A percentile compares a stretch with the other conserved stretches of the same genome.
phyloP scores from a whole-genome alignment of 75 land plant species.

The Cryptomeria japonica region DNA sequence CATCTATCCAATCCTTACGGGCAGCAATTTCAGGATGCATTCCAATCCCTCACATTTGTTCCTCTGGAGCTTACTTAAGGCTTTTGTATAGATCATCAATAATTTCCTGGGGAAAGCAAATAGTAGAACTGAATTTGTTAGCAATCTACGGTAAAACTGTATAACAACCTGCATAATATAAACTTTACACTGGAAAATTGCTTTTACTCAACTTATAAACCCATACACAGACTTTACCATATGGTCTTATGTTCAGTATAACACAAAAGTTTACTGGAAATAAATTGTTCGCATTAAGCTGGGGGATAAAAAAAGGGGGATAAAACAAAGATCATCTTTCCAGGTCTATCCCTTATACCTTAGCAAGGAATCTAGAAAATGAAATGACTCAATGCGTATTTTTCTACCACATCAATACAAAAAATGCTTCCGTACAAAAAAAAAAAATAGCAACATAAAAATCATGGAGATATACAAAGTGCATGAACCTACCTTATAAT shows the following conservation, averaged over 20 bases:
- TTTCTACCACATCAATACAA: neutral
- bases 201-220: neutral
- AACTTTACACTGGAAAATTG: neutral
- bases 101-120: slow-evolving; percentile 15
- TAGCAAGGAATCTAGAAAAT: too few relatives aligned
- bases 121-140: neutral
- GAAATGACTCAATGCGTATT: neutral
- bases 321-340: neutral
- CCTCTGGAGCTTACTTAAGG: slow-evolving; percentile 10
- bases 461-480: neutral
- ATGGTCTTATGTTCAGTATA: neutral
- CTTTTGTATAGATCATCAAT: slow-evolving; percentile 25
- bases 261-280: neutral
- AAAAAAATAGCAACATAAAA: neutral
- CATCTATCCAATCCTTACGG: neutral
- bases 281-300: neutral
- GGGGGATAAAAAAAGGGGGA: neutral
- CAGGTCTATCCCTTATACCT: too few relatives aligned
- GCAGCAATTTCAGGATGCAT: neutral
- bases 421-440: neutral
- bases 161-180: neutral
- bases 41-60: neutral
- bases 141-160: neutral
- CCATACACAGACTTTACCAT: neutral
- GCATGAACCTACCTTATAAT: slow-evolving; percentile 69